These are phyloP conservation scores for Apiospora aurea DNA, from an alignment of 2,329 filamentous ascomycete genomes.

Conservation along the genomic window DNA sequence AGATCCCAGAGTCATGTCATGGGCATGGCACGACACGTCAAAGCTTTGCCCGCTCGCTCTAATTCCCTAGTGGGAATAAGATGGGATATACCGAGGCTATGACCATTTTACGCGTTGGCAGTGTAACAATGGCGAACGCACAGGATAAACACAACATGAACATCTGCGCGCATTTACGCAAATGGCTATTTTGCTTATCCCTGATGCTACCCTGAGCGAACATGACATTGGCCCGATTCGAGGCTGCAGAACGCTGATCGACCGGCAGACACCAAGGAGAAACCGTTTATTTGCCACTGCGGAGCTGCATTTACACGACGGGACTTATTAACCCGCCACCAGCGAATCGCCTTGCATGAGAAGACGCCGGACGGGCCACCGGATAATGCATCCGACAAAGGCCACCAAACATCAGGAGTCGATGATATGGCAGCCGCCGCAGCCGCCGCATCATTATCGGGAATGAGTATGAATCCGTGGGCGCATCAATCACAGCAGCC, in stretches of 20 bases:
- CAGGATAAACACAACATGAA: neutral
- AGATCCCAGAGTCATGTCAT: slow-evolving; percentile 18
- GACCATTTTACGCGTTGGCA: neutral
- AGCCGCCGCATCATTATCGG: slow-evolving; percentile 43
- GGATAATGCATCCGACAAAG: slow-evolving; percentile 38
- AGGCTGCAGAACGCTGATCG: slow-evolving; percentile 15
- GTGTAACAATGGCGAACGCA: neutral
- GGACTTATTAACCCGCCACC: slow-evolving; percentile 53
- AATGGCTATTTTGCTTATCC: slow-evolving; percentile 17
- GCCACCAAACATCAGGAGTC: slow-evolving; percentile 34
- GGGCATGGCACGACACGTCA: neutral
- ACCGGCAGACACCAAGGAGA: slow-evolving; percentile 53
- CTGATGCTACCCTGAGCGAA: slow-evolving; percentile 10
- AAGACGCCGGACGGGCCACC: slow-evolving; percentile 37
- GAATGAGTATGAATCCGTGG: slow-evolving; percentile 41
- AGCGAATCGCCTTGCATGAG: slow-evolving; percentile 47
- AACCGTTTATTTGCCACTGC: slow-evolving; percentile 53
- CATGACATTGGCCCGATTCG: neutral
- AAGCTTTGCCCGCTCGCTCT: neutral
- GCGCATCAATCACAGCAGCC: slow-evolving; percentile 31
- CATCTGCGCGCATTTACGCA: slow-evolving; percentile 16
- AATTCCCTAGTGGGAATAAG: slow-evolving; percentile 7
- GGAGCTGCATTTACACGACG: slow-evolving; percentile 53
- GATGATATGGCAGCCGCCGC: slow-evolving; percentile 40
- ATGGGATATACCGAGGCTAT: slow-evolving; percentile 19